These are phyloP conservation scores for Mycena vitilis DNA, from an alignment of 768 basidiomycete genomes.

Conservation along the genomic window DNA sequence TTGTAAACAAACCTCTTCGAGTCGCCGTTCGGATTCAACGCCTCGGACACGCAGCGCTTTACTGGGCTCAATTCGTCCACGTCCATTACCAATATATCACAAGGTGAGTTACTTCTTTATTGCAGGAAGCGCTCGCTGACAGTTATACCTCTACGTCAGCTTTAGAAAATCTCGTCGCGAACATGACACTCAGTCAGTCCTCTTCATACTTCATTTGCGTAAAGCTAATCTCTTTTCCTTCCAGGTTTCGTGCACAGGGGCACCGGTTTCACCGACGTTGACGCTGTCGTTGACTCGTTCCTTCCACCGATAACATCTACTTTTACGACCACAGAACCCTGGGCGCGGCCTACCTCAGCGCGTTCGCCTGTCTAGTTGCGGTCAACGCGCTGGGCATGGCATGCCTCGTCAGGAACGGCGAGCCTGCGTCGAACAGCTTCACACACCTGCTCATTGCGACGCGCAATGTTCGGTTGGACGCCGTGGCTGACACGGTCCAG, in stretches of 20 bases:
- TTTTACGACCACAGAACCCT: slow-evolving; percentile 14
- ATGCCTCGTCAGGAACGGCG: slow-evolving; percentile 8
- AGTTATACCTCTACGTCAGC: neutral
- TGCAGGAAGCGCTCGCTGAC: too few relatives aligned
- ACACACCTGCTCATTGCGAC: slow-evolving; percentile 12
- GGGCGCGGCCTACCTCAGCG: slow-evolving; percentile 9
- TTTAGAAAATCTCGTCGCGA: slow-evolving; percentile 15
- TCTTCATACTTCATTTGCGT: too few relatives aligned
- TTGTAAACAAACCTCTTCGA: slow-evolving; percentile 13
- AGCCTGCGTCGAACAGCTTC: slow-evolving; percentile 11
- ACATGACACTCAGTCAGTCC: slow-evolving; percentile 4
- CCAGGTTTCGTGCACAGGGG: slow-evolving; percentile 13
- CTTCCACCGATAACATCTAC: neutral
- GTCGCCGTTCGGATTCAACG: neutral
- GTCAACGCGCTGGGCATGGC: slow-evolving; percentile 13
- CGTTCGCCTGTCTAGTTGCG: slow-evolving; percentile 1
- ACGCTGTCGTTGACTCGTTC: neutral
- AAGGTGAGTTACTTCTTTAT: neutral
- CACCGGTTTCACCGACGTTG: slow-evolving; percentile 5
- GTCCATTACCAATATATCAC: slow-evolving; percentile 13
- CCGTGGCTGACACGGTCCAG: slow-evolving; percentile 3
- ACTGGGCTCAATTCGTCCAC: slow-evolving; percentile 14
- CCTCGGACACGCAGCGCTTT: too few relatives aligned
- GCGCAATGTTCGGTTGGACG: slow-evolving; percentile 17
- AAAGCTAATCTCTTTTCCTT: neutral